Evolutionary conservation across 108 stramenopile species (phyloP).

Genomic region (Skeletonema menzelii): DNA sequence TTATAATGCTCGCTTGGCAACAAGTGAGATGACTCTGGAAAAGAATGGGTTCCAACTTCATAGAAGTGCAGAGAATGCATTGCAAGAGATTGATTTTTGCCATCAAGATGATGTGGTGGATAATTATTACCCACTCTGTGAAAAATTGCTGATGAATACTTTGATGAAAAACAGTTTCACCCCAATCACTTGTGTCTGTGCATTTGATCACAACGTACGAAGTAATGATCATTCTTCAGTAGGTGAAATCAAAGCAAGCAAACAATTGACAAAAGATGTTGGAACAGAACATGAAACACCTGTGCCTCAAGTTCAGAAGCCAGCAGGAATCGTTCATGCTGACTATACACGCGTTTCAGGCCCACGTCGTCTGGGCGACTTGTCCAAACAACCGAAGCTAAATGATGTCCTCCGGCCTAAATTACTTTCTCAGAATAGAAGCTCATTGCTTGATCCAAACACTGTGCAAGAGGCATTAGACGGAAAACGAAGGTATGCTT

Average conservation of each 20-base stretch:
- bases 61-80: not conserved
- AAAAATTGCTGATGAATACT: conserved; percentile 24
- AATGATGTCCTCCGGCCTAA: conserved; percentile 55
- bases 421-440: conserved; percentile 16
- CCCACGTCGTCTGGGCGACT: conserved; percentile 47
- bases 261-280: conserved; percentile 6
- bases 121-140: conserved; percentile 56
- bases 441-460: conserved; percentile 46
- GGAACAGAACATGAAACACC: not conserved
- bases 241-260: conserved; percentile 18
- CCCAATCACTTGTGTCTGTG: conserved; percentile 36
- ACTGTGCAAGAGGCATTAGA: conserved; percentile 47
- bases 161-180: not conserved
- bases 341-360: conserved; percentile 62
- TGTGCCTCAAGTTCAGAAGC: conserved; percentile 38
- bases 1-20: conserved; percentile 31
- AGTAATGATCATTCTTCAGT: conserved; percentile 20
- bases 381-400: conserved; percentile 48
- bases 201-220: conserved; percentile 72
- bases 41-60: conserved; percentile 51
- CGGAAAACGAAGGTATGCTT: conserved; percentile 54
- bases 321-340: conserved; percentile 58
- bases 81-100: conserved; percentile 45
- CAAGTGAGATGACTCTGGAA: conserved; percentile 23
- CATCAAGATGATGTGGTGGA: conserved; percentile 50